Conservation (phyloP, 2,329 filamentous ascomycete species). For the Huntiella omanensis region DNA sequence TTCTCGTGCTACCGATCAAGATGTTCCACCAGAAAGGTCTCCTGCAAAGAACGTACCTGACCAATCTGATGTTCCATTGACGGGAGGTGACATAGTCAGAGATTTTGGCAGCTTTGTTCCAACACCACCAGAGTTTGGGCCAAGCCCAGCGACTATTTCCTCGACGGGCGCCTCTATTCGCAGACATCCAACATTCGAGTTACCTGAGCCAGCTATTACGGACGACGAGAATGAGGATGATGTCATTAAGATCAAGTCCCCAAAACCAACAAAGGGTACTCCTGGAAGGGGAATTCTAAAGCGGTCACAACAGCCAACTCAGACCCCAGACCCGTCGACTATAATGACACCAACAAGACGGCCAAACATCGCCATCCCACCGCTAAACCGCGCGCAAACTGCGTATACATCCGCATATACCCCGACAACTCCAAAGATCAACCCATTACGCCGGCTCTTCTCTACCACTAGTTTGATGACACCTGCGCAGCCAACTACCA, state of each 20-base stretch:
- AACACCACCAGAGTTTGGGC: conserved; percentile 1
- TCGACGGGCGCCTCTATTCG: conserved; percentile 9
- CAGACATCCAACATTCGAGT: conserved; percentile 22
- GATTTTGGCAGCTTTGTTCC: conserved; percentile 6
- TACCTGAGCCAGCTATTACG: conserved; percentile 34
- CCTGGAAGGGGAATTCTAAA: conserved; percentile 5
- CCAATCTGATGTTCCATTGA: no score
- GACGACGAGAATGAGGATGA: conserved; percentile 9
- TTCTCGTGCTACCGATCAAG: neutral
- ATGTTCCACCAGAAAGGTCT: no score
- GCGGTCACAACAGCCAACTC: neutral
- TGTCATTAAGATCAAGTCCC: conserved; percentile 1
- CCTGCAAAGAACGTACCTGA: no score
- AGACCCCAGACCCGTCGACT: neutral
- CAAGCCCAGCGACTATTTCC: neutral
- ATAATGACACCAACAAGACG: conserved; percentile 1
- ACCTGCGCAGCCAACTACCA: neutral
- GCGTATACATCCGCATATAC: conserved; percentile 2
- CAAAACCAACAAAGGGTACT: neutral
- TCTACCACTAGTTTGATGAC: conserved; percentile 15
- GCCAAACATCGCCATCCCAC: neutral
- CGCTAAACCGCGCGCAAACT: neutral
- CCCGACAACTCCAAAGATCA: conserved; percentile 15
- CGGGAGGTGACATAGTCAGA: neutral
- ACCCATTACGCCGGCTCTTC: conserved; percentile 19